phyloP scores from a whole-genome alignment of 2,329 filamentous ascomycete species.

The Remersonia thermophila region DNA sequence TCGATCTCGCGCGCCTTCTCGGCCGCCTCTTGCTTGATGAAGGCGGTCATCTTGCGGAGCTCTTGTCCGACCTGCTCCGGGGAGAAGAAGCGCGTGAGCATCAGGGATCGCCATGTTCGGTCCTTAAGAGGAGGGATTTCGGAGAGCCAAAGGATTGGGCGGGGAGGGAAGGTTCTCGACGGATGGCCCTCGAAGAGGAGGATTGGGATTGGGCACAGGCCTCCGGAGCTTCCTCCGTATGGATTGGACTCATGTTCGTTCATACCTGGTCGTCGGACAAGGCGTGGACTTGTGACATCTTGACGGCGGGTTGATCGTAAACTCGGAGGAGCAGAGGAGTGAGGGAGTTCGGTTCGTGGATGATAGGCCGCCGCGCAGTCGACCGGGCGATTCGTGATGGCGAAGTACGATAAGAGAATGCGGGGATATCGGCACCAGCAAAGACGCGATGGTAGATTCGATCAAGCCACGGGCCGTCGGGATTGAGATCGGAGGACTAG shows the following conservation, averaged over 20 bases:
- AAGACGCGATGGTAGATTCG: background rate
- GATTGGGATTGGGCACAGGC: background rate
- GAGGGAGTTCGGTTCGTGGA: too few relatives aligned
- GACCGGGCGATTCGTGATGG: too few relatives aligned
- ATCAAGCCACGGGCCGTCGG: background rate
- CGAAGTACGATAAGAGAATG: too few relatives aligned
- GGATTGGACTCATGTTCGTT: too few relatives aligned
- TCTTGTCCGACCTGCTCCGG: slow-evolving; percentile 92
- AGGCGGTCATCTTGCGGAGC: slow-evolving; percentile 99
- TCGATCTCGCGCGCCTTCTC: slow-evolving; percentile 97
- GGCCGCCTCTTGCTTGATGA: slow-evolving; percentile 96
- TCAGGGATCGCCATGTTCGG: slow-evolving; percentile 16
- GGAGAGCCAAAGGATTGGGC: background rate
- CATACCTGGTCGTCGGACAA: slow-evolving; percentile 93
- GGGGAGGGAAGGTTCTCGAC: too few relatives aligned
- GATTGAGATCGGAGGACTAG: background rate
- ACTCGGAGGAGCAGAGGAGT: too few relatives aligned
- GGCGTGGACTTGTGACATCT: slow-evolving; percentile 85
- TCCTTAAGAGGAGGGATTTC: slow-evolving; percentile 8
- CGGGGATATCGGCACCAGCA: background rate
- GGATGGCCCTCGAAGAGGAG: background rate
- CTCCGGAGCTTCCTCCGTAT: too few relatives aligned
- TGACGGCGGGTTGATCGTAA: slow-evolving; percentile 28
- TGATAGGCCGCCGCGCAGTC: background rate
- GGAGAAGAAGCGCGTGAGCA: background rate